phyloP scores from a whole-genome alignment of 2,329 filamentous ascomycete species.

The Pseudogymnoascus sp. region DNA sequence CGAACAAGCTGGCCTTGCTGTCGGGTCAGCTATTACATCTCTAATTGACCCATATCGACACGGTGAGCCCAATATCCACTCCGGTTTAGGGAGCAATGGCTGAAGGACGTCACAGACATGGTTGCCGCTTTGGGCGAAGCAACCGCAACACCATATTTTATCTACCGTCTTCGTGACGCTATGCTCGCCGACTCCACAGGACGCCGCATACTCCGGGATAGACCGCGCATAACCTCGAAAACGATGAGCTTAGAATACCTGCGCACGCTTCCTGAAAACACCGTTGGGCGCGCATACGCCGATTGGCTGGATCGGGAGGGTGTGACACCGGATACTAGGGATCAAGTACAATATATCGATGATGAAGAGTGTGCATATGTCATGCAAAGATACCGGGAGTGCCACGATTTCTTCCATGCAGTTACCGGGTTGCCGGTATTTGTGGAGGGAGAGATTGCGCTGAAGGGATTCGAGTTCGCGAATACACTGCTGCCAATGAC shows the following conservation, averaged over 20 bases:
- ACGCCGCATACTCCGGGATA: slow-evolving; percentile 81
- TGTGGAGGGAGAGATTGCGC: slow-evolving; percentile 91
- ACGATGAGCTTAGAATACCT: slow-evolving; percentile 58
- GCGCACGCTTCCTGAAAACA: slow-evolving; percentile 61
- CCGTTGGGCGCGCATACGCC: slow-evolving; percentile 74
- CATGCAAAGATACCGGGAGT: slow-evolving; percentile 96
- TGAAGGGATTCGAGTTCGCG: slow-evolving; percentile 95
- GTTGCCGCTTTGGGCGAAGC: slow-evolving; percentile 92
- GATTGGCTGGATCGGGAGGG: slow-evolving; percentile 90
- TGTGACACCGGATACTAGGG: slow-evolving; percentile 83
- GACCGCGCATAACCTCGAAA: slow-evolving; percentile 76
- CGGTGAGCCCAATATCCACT: slow-evolving; percentile 32
- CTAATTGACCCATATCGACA: slow-evolving; percentile 65
- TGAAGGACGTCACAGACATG: slow-evolving; percentile 54
- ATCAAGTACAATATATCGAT: slow-evolving; percentile 80
- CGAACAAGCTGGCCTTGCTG: slow-evolving; percentile 65
- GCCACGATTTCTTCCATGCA: slow-evolving; percentile 96
- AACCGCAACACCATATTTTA: slow-evolving; percentile 91
- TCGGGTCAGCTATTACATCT: slow-evolving; percentile 55
- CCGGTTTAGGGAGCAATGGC: slow-evolving; percentile 8
- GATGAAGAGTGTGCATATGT: slow-evolving; percentile 95
- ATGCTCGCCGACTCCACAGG: slow-evolving; percentile 84
- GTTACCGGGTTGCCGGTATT: slow-evolving; percentile 84
- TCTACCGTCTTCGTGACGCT: slow-evolving; percentile 78
- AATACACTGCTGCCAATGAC: slow-evolving; percentile 96